Evolutionary conservation across 2,329 filamentous ascomycete species (phyloP), one percentile per base, ranked within the genome.

Genomic region (Sordariomycetes sp.): DNA sequence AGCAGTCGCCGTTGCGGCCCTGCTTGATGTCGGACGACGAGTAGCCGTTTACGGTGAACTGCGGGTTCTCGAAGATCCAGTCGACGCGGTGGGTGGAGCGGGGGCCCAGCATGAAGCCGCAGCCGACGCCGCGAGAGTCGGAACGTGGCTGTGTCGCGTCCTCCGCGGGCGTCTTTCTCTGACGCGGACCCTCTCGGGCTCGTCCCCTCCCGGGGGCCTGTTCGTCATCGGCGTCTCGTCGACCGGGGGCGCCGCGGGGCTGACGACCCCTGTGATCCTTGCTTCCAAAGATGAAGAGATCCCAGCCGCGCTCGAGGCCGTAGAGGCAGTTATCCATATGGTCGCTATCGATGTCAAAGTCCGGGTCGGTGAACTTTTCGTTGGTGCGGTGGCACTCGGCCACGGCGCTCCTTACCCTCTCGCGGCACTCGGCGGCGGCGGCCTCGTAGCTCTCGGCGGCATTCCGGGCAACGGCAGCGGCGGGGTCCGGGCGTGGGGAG

Each of bases 291-390:
- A 39, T 76, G 81, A 64, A 88, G 86, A 60, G 90, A 20, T 55
- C 42, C 55, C 48, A 52, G 42, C 25, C 28, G 34, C 52, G 57
- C 54, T 51, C 20, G 24, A 61, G 52, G 24, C 53, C 58, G 51
- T 56, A 64, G 34, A 74, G 66, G 51, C 72, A 74, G 60, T 75
- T 73, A 22, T 64, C 55, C 12, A 73, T 75, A 58, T 72, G 75
- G 66, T 91, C 88, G 36, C 80, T 74, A 65, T 94, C 89, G 54
- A 95, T 82, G 66, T 95, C 87, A 65, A 95, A 95, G 67, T 94
- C 83, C 20, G 85, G 81, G 65, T 95, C 89, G 17, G 85, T 80
- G 66, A 94, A 96, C 69, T 90, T 92, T 67, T 57, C 55, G 60
- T 76, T 76, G 25, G 70, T 74, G 32, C 72, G 70, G 50, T 70